A percentile compares a stretch with the other conserved stretches of the same genome.
Evolutionary conservation across 768 basidiomycete genomes (phyloP).

Genomic region (Mycena alexandri): DNA sequence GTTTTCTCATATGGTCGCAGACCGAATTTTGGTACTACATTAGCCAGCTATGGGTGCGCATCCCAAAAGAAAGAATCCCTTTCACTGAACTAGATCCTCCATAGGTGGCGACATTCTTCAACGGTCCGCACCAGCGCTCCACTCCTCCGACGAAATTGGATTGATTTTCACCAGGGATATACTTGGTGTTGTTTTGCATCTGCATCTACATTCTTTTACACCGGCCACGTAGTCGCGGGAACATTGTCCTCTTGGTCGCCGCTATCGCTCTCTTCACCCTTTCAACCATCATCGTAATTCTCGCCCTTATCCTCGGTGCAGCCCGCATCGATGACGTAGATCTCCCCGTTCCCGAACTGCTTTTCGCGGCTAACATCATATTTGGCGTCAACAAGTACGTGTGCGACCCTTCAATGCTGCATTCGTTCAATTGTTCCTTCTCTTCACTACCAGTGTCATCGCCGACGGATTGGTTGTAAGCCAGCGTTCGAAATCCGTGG

Average conservation of each 20-base stretch:
- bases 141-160: background rate
- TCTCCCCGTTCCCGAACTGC: conserved; percentile 43
- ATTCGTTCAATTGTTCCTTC: conserved; percentile 6
- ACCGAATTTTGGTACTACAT: conserved; percentile 19
- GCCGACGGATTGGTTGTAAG: conserved; percentile 48
- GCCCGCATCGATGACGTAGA: conserved; percentile 40
- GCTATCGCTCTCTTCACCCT: conserved; percentile 46
- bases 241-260: conserved; percentile 43
- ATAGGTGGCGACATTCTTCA: conserved; percentile 19
- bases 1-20: background rate
- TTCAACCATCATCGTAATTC: conserved; percentile 44
- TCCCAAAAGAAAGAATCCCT: too few species aligned
- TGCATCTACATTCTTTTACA: conserved; percentile 46
- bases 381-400: conserved; percentile 51
- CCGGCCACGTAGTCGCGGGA: conserved; percentile 36
- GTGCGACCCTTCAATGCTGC: background rate
- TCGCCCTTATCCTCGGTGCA: conserved; percentile 46
- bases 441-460: conserved; percentile 39
- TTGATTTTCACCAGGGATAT: conserved; percentile 38
- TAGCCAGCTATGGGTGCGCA: background rate
- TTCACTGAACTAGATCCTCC: background rate
- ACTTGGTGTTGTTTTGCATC: conserved; percentile 46
- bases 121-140: background rate
- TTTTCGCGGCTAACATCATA: conserved; percentile 43
- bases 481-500: background rate